Conservation (phyloP, 495 filamentous ascomycete genomes). For the Xylaria nigripes region DNA sequence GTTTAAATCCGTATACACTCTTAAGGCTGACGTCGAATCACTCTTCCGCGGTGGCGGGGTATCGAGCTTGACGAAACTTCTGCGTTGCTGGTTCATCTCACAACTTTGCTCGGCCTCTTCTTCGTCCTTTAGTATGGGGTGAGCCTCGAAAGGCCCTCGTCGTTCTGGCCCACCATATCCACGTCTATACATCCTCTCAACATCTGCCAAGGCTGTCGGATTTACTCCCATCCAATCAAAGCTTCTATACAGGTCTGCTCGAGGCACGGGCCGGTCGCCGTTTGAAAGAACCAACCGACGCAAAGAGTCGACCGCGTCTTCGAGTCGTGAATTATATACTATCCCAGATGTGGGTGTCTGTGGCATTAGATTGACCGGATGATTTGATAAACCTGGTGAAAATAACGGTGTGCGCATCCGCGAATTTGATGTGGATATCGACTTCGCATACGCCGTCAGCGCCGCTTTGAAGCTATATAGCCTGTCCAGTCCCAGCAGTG, state of each 20-base stretch:
- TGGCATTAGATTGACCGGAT: slow-evolving; percentile 4
- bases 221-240: slow-evolving; percentile 55
- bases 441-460: slow-evolving; percentile 47
- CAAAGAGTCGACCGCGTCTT: slow-evolving; percentile 48
- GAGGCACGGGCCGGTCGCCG: slow-evolving; percentile 48
- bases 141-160: slow-evolving; percentile 27
- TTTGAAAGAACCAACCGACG: slow-evolving; percentile 54
- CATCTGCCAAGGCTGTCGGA: slow-evolving; percentile 45
- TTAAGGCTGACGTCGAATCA: slow-evolving; percentile 23
- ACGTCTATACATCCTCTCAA: slow-evolving; percentile 50
- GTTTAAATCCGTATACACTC: slow-evolving; percentile 34
- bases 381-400: slow-evolving; percentile 13
- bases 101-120: slow-evolving; percentile 9
- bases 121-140: background rate
- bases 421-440: background rate
- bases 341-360: slow-evolving; percentile 31
- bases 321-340: slow-evolving; percentile 45
- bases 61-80: slow-evolving; percentile 20
- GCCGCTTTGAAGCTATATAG: slow-evolving; percentile 65
- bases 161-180: slow-evolving; percentile 40
- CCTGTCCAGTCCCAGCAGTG: slow-evolving; percentile 58
- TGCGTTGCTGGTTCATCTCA: slow-evolving; percentile 13
- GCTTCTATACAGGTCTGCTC: slow-evolving; percentile 50
- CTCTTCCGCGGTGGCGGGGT: slow-evolving; percentile 19
- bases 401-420: slow-evolving; percentile 3